Evolutionary conservation across 2,329 filamentous ascomycete genomes (phyloP).

Genomic region (Whalleya microplaca): DNA sequence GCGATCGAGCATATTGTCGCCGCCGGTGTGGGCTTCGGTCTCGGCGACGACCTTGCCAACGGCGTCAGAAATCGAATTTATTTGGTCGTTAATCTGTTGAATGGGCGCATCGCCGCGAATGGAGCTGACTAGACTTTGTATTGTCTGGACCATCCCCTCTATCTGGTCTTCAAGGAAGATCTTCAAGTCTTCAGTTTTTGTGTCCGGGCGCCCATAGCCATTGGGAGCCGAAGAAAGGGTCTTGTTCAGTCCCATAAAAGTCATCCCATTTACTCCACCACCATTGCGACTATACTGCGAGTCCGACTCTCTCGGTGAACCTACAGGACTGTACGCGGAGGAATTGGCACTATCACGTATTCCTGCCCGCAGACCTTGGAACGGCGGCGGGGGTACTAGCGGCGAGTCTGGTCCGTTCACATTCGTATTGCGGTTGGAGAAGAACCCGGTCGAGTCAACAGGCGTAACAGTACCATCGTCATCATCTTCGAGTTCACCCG

Average conservation of each 20-base stretch:
- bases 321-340: conserved; percentile 75
- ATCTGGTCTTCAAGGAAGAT: conserved; percentile 85
- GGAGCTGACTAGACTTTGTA: conserved; percentile 77
- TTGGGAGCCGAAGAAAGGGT: conserved; percentile 42
- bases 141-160: conserved; percentile 75
- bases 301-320: conserved; percentile 65
- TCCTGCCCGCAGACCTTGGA: conserved; percentile 58
- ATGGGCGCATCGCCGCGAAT: conserved; percentile 69
- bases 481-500: conserved; percentile 76
- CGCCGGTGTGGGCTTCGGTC: conserved; percentile 61
- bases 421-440: conserved; percentile 58
- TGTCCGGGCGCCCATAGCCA: conserved; percentile 42
- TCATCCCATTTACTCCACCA: conserved; percentile 41
- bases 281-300: conserved; percentile 45
- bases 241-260: conserved; percentile 38
- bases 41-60: conserved; percentile 72
- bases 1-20: conserved; percentile 56
- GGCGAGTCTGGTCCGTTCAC: conserved; percentile 43
- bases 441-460: conserved; percentile 70
- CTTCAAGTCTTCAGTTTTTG: conserved; percentile 58
- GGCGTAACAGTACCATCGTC: conserved; percentile 70
- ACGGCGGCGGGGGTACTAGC: conserved; percentile 56
- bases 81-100: conserved; percentile 68
- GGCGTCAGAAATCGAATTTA: conserved; percentile 70
- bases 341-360: conserved; percentile 67